Conservation (phyloP, 768 basidiomycete species). For the Collybia sordida region DNA sequence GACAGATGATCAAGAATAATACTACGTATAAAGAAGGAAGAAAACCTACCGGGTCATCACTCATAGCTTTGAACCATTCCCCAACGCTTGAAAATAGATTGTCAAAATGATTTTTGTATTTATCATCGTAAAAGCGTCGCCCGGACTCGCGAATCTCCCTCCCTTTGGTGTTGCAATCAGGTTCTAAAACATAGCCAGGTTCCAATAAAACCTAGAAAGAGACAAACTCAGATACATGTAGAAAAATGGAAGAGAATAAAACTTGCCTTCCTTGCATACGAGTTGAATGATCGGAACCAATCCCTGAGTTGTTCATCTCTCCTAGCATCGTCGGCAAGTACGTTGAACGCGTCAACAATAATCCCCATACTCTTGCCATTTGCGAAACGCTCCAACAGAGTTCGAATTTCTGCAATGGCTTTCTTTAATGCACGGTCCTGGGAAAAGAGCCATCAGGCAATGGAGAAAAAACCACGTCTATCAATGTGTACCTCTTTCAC, state of each 20-base stretch:
- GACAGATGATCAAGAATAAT: background rate
- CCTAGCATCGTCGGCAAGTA: constrained; percentile 70
- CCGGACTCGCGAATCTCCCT: constrained; percentile 66
- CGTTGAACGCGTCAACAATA: constrained; percentile 69
- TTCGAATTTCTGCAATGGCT: constrained; percentile 65
- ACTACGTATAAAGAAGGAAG: background rate
- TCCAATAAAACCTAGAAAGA: constrained; percentile 62
- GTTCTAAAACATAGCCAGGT: constrained; percentile 83
- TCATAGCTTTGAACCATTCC: constrained; percentile 83
- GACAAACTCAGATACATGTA: background rate
- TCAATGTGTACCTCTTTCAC: constrained; percentile 24
- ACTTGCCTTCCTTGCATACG: constrained; percentile 64
- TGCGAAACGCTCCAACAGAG: constrained; percentile 89
- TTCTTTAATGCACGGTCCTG: constrained; percentile 57
- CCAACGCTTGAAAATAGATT: constrained; percentile 68
- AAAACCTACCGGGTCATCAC: constrained; percentile 65
- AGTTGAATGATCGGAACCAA: constrained; percentile 69
- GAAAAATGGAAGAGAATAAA: background rate
- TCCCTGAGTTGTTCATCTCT: constrained; percentile 71
- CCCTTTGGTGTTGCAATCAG: constrained; percentile 67
- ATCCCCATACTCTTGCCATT: constrained; percentile 65
- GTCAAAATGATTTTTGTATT: constrained; percentile 75
- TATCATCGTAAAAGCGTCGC: constrained; percentile 70
- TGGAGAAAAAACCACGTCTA: background rate
- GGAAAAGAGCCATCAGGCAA: background rate